Percentiles rank a stretch among this genome's conserved stretches.
Conservation (phyloP, 768 basidiomycete genomes). For the Pleurotus pulmonarius region DNA sequence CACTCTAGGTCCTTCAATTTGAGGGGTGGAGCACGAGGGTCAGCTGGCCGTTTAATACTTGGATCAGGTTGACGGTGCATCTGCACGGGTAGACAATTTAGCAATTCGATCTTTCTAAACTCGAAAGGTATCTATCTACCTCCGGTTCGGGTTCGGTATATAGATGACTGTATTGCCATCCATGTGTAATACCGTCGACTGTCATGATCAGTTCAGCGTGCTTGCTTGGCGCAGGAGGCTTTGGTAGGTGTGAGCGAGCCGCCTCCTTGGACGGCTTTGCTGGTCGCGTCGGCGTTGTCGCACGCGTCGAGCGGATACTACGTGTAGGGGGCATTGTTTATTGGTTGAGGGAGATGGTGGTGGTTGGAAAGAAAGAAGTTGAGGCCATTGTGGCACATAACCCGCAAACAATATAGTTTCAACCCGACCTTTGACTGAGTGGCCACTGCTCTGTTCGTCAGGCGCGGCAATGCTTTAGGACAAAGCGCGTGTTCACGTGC, state of each 20-base stretch:
- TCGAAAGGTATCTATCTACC: background rate
- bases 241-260: too few relatives aligned
- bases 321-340: constrained; percentile 8
- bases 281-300: background rate
- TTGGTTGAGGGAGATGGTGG: background rate
- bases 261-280: too few relatives aligned
- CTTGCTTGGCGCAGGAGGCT: background rate
- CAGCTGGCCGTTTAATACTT: constrained; percentile 19
- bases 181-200: constrained; percentile 7
- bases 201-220: background rate
- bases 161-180: constrained; percentile 5
- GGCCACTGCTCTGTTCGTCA: background rate
- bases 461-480: background rate
- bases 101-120: background rate
- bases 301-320: constrained; percentile 2
- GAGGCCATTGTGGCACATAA: background rate
- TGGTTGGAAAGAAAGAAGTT: background rate
- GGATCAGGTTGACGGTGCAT: constrained; percentile 6
- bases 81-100: background rate
- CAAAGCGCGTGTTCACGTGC: too few relatives aligned
- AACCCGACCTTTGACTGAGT: constrained; percentile 1
- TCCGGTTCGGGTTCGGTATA: background rate
- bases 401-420: background rate
- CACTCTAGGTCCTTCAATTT: constrained; percentile 38
- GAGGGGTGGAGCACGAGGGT: constrained; percentile 33